phyloP scores from a whole-genome alignment of 768 basidiomycete species.

The Lactarius sanguifluus region DNA sequence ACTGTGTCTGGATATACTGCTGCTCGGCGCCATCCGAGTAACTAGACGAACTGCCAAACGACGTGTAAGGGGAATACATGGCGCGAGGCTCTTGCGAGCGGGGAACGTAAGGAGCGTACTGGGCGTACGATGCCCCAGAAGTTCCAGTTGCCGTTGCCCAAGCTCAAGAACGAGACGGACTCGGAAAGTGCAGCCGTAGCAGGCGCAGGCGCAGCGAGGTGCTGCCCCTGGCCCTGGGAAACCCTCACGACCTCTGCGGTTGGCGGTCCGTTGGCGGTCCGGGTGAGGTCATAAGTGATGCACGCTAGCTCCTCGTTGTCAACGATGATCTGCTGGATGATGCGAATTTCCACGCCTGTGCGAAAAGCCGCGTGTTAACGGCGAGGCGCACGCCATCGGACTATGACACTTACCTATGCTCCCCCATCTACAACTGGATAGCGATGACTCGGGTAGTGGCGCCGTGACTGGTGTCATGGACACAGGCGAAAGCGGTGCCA shows the following conservation, averaged over 20 bases:
- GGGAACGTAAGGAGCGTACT: constrained; percentile 19
- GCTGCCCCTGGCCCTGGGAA: constrained; percentile 35
- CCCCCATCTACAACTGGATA: constrained; percentile 69
- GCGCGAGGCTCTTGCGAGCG: constrained; percentile 13
- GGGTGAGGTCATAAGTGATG: constrained; percentile 68
- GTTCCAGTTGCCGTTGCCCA: constrained; percentile 15
- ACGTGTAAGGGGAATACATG: constrained; percentile 19
- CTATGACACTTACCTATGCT: constrained; percentile 53
- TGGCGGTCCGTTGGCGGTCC: constrained; percentile 47
- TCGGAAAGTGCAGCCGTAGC: constrained; percentile 33
- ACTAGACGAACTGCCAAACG: constrained; percentile 14
- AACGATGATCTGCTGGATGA: constrained; percentile 70
- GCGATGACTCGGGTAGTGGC: constrained; percentile 62
- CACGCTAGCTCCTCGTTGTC: constrained; percentile 63
- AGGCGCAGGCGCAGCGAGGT: constrained; percentile 27
- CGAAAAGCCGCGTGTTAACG: constrained; percentile 20
- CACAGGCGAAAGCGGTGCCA: constrained; percentile 30
- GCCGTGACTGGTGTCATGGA: constrained; percentile 42
- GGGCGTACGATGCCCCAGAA: constrained; percentile 14
- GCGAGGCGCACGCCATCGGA: constrained; percentile 1
- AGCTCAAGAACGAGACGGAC: constrained; percentile 29
- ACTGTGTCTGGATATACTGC: constrained; percentile 26
- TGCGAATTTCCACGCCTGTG: constrained; percentile 50
- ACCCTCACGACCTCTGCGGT: constrained; percentile 57
- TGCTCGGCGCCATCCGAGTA: constrained; percentile 14